Evolutionary conservation across 768 basidiomycete genomes (phyloP), one percentile per base, ranked within the genome.

Genomic region (Amanita phalloides): DNA sequence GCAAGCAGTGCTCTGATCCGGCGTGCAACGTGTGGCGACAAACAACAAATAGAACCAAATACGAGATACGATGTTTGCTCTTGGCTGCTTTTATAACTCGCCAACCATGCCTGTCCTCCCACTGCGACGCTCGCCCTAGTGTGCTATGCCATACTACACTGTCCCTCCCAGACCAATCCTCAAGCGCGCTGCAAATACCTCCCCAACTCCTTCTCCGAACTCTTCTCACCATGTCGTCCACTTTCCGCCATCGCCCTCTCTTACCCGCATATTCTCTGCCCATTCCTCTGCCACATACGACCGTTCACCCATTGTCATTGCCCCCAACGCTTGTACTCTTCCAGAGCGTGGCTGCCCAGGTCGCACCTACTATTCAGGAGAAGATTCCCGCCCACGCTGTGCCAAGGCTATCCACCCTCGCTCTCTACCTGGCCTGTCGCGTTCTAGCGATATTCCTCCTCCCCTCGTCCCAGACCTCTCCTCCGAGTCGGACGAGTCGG

Each of bases 281-380:
- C 71, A 85, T 66, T 81, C 77, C 56, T 66, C 83, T 26, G 62
- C 79, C 4, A 68, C 76, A 6, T 91, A 91, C 68, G 88, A 91
- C 71, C 84, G 89, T 53, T 78, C 84, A 3, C 87, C 88, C 54
- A 86, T 91, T 62, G 70, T 80, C 61, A 84, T 88, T 57, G 61
- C 76, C 21, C 82, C 83, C 30, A 87, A 90, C 61, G 64, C 72
- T 33, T 90, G 87, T 61, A 80, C 82, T 8, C 74, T 92, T 21
- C 89, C 90, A 33, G 86, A 79, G 58, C 81, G 89, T 54, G 86
- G 86, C 28, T 85, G 82, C 62, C 82, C 83, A 46, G 84, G 84
- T 25, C 75, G 81, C 55, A 86, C 83, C 4, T 86, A 86, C 60
- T 65, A 66, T 54, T 70, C 77, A 48, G 75, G 71, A 48, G 76